Percentiles rank a stretch among this genome's conserved stretches.
These are phyloP conservation scores for Plasmodium blacklocki DNA, from an alignment of 169 alveolate species.

Conservation along the genomic window DNA sequence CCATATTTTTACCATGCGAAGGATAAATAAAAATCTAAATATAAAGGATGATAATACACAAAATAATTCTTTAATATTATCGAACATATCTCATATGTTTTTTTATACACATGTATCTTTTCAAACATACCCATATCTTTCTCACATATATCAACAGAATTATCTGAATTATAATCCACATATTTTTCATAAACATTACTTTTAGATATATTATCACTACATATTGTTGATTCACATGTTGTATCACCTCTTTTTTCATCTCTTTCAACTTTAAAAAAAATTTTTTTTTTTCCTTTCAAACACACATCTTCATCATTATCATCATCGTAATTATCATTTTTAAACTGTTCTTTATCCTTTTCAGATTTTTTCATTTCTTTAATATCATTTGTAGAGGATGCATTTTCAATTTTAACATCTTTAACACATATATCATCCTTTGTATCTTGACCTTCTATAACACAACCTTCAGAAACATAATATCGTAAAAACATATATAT, in stretches of 20 bases:
- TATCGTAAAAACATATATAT: slow-evolving; percentile 14
- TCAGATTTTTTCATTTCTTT: too few relatives aligned
- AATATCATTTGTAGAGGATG: background rate
- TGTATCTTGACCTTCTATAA: background rate
- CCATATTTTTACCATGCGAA: slow-evolving; percentile 36
- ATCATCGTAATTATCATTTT: background rate
- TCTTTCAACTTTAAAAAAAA: background rate
- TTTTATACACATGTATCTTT: slow-evolving; percentile 34
- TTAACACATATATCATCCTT: background rate
- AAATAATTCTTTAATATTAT: slow-evolving; percentile 36
- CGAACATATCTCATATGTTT: slow-evolving; percentile 33
- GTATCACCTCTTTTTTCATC: background rate
- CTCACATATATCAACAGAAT: background rate
- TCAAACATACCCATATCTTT: background rate
- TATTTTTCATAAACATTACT: background rate
- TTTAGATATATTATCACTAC: background rate
- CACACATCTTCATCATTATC: background rate
- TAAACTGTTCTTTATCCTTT: background rate
- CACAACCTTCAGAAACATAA: background rate
- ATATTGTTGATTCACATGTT: too few relatives aligned
- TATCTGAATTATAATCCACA: background rate
- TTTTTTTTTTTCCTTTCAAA: background rate
- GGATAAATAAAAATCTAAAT: slow-evolving; percentile 54
- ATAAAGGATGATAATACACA: slow-evolving; percentile 41
- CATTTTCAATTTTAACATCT: background rate